Percentiles rank a stretch among this genome's conserved stretches.
These are phyloP conservation scores for Acacia confusa DNA, from an alignment of 306 rosid genomes.

Conservation along the genomic window DNA sequence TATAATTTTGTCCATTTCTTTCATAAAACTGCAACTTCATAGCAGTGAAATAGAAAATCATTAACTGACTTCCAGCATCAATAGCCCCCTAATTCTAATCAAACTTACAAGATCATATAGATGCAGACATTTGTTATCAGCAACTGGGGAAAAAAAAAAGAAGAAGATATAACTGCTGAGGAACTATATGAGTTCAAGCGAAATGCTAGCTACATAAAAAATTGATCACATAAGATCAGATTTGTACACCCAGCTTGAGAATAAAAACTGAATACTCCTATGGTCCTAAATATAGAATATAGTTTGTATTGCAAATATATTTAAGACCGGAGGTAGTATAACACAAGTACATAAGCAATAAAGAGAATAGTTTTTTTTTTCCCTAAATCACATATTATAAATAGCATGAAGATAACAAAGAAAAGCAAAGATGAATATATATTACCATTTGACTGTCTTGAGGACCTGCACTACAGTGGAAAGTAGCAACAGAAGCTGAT, in stretches of 20 bases:
- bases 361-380: constrained; percentile 1
- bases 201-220: neutral
- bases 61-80: neutral
- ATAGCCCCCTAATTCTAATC: neutral
- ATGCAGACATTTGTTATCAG: constrained; percentile 5
- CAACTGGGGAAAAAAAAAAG: constrained; percentile 3
- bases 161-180: neutral
- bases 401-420: neutral
- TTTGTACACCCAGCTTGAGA: neutral
- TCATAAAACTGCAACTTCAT: neutral
- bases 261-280: neutral
- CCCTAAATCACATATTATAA: neutral
- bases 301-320: no score
- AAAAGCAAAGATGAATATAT: constrained; percentile 10
- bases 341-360: neutral
- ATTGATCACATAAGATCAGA: neutral
- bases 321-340: no score
- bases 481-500: constrained; percentile 33
- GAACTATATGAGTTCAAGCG: constrained; percentile 1
- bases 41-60: neutral
- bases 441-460: constrained; percentile 44
- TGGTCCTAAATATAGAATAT: no score
- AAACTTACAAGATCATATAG: constrained; percentile 8
- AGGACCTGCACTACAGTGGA: constrained; percentile 1
- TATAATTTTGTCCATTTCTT: neutral